Percentiles rank a stretch among this genome's conserved stretches.
Conservation (phyloP, 2,329 filamentous ascomycete genomes). For the Pseudopyricularia javanii region DNA sequence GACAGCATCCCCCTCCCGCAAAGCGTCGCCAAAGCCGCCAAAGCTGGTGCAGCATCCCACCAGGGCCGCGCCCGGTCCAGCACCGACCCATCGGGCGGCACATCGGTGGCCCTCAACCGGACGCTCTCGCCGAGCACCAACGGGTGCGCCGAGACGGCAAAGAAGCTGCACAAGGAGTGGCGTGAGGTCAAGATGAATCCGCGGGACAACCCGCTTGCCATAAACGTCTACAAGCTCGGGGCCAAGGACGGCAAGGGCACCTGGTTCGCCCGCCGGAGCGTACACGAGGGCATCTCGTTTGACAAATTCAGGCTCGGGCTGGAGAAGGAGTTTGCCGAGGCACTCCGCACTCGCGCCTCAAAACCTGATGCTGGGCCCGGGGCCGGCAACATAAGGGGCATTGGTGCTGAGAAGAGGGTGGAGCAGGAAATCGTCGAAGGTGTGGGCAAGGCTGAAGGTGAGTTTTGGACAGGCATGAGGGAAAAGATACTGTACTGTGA, state of each 20-base stretch:
- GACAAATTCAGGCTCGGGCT: conserved; percentile 67
- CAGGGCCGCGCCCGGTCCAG: conserved; percentile 39
- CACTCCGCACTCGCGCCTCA: conserved; percentile 42
- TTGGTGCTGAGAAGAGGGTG: conserved; percentile 67
- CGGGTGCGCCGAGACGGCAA: conserved; percentile 25
- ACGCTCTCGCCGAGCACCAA: conserved; percentile 22
- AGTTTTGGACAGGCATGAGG: conserved; percentile 3
- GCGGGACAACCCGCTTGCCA: conserved; percentile 62
- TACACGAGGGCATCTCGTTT: conserved; percentile 70
- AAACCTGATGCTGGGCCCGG: conserved; percentile 47
- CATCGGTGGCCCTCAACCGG: conserved; percentile 36
- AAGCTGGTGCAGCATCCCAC: neutral
- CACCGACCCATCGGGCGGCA: conserved; percentile 33
- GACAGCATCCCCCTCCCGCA: conserved; percentile 7
- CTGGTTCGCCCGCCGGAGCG: conserved; percentile 80
- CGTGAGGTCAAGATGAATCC: conserved; percentile 66
- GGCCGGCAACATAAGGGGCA: conserved; percentile 67
- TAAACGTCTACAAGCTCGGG: conserved; percentile 68
- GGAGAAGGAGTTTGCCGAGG: conserved; percentile 68
- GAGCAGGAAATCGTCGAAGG: conserved; percentile 48
- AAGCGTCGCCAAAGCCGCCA: neutral
- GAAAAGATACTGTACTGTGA: neutral
- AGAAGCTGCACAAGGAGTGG: conserved; percentile 67
- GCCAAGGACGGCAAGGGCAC: conserved; percentile 71
- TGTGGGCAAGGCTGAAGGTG: conserved; percentile 52